Evolutionary conservation across 257 asterid species (phyloP), one percentile per base, ranked within the genome.

Genomic region (Coffea eugenioides): DNA sequence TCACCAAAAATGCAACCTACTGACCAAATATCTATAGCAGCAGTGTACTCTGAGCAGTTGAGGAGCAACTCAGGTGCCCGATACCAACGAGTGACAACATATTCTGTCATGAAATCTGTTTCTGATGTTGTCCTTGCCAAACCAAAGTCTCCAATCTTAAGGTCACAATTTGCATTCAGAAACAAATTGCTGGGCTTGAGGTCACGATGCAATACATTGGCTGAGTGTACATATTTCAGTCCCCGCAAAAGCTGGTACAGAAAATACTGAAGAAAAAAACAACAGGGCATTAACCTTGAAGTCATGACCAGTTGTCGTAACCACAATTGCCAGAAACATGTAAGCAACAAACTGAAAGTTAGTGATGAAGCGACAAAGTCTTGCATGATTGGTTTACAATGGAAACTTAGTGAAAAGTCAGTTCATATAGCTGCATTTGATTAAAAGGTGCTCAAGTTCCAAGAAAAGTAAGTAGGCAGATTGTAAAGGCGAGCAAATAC

Each of bases 21-120:
- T 0, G 97, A 92, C 97, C 98, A 94, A 45, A 94, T 87, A 74
- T 94, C 98, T 57, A 94, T 92, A 3, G 98, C 98, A 64, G 94
- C 94, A 77, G 97, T 90, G 86, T 94, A 94, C 34, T 90, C 98
- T 10, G 98, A 94, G 77, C 96, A 94, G 80, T 92, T 92, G 76
- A 94, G 94, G 78, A 94, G 94, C 86, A 94, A 79, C 74, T 94
- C 98, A 74, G 98, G 98, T 59, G 98, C 98, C 79, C 97, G 89
- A 74, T 93, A 93, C 98, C 98, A 93, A 43, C 97, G 93, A 75
- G 98, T 94, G 75, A 94, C 97, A 52, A 94, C 98, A 64, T 94
- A 94, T 84, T 94, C 98, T 8, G 98, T 94, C 98, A 92, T 94
- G 83, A 94, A 94, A 83, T 94, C 98, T 0, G 98, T 90, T 85